phyloP scores from a whole-genome alignment of 1,139 yeast species.

The Blastobotrys arbuscula region DNA sequence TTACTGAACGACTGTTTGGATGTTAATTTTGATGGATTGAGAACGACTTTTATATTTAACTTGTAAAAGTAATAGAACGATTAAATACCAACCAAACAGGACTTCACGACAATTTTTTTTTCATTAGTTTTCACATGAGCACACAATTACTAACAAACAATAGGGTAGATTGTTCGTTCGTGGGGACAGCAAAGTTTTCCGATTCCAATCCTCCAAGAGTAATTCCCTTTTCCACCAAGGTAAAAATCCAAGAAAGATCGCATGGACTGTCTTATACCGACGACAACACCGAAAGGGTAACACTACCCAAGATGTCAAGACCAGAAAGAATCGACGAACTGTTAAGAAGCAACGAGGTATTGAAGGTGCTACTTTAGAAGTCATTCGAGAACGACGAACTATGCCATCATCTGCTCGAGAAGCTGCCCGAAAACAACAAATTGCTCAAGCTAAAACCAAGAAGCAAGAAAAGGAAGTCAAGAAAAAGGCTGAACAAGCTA shows the following conservation, averaged over 20 bases:
- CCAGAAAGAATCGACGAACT: slow-evolving; percentile 96
- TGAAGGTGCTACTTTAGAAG: slow-evolving; percentile 98
- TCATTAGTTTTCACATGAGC: too few species aligned
- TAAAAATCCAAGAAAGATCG: slow-evolving; percentile 99
- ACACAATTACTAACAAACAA: not conserved
- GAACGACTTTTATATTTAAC: too few species aligned
- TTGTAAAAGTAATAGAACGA: too few species aligned
- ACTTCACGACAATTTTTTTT: too few species aligned
- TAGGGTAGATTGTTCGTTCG: slow-evolving; percentile 94
- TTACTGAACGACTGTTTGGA: not conserved
- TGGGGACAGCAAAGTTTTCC: slow-evolving; percentile 99
- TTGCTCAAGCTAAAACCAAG: slow-evolving; percentile 89
- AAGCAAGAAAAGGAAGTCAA: slow-evolving; percentile 90
- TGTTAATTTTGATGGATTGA: too few species aligned
- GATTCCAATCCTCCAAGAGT: slow-evolving; percentile 98
- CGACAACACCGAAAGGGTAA: slow-evolving; percentile 99
- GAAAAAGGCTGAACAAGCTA: slow-evolving; percentile 93
- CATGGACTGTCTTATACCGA: slow-evolving; percentile 99
- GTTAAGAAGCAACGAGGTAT: slow-evolving; percentile 98
- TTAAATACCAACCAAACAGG: too few species aligned
- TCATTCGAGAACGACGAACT: slow-evolving; percentile 96
- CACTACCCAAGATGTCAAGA: slow-evolving; percentile 86
- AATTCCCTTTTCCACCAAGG: slow-evolving; percentile 99
- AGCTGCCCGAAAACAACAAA: slow-evolving; percentile 92
- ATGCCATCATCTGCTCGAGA: slow-evolving; percentile 96